A percentile compares a stretch with the other conserved stretches of the same genome.
phyloP scores from a whole-genome alignment of 805 yeast genomes.

The Candida montana region DNA sequence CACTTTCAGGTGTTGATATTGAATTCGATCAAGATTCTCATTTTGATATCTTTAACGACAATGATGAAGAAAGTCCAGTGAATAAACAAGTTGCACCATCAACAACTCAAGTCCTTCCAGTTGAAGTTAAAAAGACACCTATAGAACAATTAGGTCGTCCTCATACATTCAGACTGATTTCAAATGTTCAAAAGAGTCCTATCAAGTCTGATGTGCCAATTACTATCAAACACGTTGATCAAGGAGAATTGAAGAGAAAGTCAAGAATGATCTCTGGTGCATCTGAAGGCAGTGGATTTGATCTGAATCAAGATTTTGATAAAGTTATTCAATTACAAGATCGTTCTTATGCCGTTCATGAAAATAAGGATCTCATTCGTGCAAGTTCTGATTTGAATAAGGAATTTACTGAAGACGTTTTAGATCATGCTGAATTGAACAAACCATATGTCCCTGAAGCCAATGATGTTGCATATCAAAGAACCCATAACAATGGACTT shows the following conservation, averaged over 20 bases:
- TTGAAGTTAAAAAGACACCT: neutral
- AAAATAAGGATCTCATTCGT: slow-evolving; percentile 12
- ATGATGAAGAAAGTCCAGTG: neutral
- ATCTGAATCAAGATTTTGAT: slow-evolving; percentile 19
- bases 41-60: slow-evolving; percentile 2
- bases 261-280: slow-evolving; percentile 13
- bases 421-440: slow-evolving; percentile 8
- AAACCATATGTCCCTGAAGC: slow-evolving; percentile 13
- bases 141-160: neutral
- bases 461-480: slow-evolving; percentile 8
- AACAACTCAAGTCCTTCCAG: neutral
- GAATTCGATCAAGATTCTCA: slow-evolving; percentile 19
- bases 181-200: slow-evolving; percentile 1
- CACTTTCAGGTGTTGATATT: slow-evolving; percentile 19
- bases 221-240: neutral
- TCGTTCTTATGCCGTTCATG: slow-evolving; percentile 14
- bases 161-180: slow-evolving; percentile 4
- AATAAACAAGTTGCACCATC: neutral
- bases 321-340: slow-evolving; percentile 17
- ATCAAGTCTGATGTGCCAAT: slow-evolving; percentile 2
- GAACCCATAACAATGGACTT: slow-evolving; percentile 1
- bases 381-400: slow-evolving; percentile 2
- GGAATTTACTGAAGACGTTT: neutral
- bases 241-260: neutral
- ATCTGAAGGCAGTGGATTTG: slow-evolving; percentile 15